phyloP scores from a whole-genome alignment of 1,139 yeast species.

The Magnusiomyces starmeri region DNA sequence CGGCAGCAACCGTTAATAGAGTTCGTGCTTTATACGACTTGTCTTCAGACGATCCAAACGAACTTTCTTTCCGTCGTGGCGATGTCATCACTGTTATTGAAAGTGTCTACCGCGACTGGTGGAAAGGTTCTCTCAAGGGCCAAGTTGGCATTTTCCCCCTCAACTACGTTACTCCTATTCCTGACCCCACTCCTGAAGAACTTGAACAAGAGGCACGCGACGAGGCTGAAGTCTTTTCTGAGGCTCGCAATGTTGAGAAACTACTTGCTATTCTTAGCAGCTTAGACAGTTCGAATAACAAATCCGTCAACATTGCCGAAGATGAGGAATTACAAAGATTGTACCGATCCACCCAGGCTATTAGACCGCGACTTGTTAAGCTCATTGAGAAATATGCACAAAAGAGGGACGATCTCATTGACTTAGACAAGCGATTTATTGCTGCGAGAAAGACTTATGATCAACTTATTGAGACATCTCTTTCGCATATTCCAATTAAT shows the following conservation, averaged over 20 bases:
- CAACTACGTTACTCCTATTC: constrained; percentile 79
- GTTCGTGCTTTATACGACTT: constrained; percentile 85
- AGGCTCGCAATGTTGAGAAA: constrained; percentile 53
- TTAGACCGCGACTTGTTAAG: constrained; percentile 66
- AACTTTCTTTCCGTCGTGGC: constrained; percentile 37
- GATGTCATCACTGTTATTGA: constrained; percentile 70
- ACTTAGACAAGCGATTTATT: constrained; percentile 62
- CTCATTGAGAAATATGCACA: constrained; percentile 68
- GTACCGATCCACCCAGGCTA: constrained; percentile 62
- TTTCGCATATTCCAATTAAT: constrained; percentile 24
- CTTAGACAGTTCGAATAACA: constrained; percentile 24
- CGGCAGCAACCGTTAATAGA: constrained; percentile 45
- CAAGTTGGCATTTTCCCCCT: constrained; percentile 86
- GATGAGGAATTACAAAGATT: constrained; percentile 46
- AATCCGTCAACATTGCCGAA: constrained; percentile 30
- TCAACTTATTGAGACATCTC: constrained; percentile 49
- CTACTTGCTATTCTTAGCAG: constrained; percentile 53
- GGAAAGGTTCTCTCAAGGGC: constrained; percentile 83
- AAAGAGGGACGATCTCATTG: constrained; percentile 65
- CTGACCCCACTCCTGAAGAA: constrained; percentile 56
- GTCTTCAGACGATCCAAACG: constrained; percentile 48
- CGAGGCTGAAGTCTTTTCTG: constrained; percentile 42
- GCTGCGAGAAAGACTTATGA: constrained; percentile 65
- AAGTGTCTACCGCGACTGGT: constrained; percentile 89
- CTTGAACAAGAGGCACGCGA: constrained; percentile 37